phyloP scores from a whole-genome alignment of 2,329 filamentous ascomycete genomes.

The Blumeria graminis region DNA sequence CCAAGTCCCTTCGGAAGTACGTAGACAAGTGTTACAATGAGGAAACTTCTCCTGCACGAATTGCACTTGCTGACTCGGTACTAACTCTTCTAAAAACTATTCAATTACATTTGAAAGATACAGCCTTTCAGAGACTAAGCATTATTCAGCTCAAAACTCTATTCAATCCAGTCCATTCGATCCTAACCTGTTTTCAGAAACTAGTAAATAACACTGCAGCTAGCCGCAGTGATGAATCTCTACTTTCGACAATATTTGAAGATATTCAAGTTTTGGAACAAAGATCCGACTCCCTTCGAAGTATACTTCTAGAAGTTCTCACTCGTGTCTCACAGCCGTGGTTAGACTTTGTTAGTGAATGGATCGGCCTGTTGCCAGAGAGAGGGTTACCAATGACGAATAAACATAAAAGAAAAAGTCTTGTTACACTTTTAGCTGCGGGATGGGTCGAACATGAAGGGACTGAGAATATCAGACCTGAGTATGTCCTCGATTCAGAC shows the following conservation, averaged over 20 bases:
- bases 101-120: constrained; percentile 12
- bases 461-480: constrained; percentile 28
- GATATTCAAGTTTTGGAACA: constrained; percentile 40
- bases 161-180: constrained; percentile 13
- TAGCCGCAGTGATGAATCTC: constrained; percentile 29
- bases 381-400: constrained; percentile 27
- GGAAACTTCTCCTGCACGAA: constrained; percentile 11
- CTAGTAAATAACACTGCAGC: constrained; percentile 10
- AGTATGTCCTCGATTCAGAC: constrained; percentile 37
- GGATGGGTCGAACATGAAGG: constrained; percentile 33
- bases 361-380: constrained; percentile 46
- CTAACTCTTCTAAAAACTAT: constrained; percentile 15
- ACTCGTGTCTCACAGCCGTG: constrained; percentile 38
- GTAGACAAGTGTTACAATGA: constrained; percentile 12
- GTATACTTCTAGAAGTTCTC: constrained; percentile 43
- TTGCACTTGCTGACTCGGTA: constrained; percentile 17
- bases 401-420: constrained; percentile 25
- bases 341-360: constrained; percentile 42
- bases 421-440: constrained; percentile 32
- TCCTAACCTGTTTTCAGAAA: constrained; percentile 14
- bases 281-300: constrained; percentile 32
- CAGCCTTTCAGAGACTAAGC: constrained; percentile 9
- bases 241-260: constrained; percentile 36
- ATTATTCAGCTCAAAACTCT: constrained; percentile 14
- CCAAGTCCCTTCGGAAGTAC: constrained; percentile 12